Evolutionary conservation across 192 early-diverging fungal species (phyloP).

Genomic region (Coemansia javaensis): DNA sequence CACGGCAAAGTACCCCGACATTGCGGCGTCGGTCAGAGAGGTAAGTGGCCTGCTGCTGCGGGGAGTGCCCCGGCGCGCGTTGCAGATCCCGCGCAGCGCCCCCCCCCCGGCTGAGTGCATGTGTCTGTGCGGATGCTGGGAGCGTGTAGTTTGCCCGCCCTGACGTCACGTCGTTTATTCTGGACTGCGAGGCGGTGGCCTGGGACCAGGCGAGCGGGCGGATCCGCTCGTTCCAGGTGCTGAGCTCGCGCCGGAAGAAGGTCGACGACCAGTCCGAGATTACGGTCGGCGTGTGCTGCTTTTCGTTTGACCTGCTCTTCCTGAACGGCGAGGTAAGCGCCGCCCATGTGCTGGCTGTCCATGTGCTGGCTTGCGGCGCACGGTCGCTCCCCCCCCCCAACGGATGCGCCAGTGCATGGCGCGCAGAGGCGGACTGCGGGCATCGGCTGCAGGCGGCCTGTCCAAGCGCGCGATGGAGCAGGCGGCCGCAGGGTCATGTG

Average conservation of each 20-base stretch:
- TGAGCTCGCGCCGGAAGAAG: constrained; percentile 93
- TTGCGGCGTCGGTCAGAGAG: constrained; percentile 70
- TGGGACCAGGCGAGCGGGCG: constrained; percentile 85
- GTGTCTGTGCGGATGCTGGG: neutral
- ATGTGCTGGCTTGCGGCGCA: too few relatives aligned
- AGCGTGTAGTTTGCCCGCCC: constrained; percentile 44
- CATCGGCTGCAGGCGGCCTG: too few relatives aligned
- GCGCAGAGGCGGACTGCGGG: too few relatives aligned
- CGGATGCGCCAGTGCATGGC: too few relatives aligned
- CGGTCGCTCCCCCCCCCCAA: too few relatives aligned
- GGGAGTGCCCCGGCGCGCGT: neutral
- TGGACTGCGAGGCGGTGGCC: constrained; percentile 99
- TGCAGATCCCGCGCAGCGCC: too few relatives aligned
- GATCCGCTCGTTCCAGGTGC: constrained; percentile 94
- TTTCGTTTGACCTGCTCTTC: constrained; percentile 94
- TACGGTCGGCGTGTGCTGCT: constrained; percentile 91
- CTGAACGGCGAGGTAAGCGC: constrained; percentile 74
- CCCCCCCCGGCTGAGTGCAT: too few relatives aligned
- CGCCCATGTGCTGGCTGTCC: too few relatives aligned
- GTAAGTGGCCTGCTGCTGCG: too few relatives aligned
- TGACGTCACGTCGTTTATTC: constrained; percentile 78
- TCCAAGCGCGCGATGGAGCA: too few relatives aligned
- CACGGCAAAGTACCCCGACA: constrained; percentile 89
- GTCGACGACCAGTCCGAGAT: constrained; percentile 90
- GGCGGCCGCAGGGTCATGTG: too few relatives aligned